Evolutionary conservation across 768 basidiomycete genomes (phyloP).

Genomic region (Tremella yokohamensis): DNA sequence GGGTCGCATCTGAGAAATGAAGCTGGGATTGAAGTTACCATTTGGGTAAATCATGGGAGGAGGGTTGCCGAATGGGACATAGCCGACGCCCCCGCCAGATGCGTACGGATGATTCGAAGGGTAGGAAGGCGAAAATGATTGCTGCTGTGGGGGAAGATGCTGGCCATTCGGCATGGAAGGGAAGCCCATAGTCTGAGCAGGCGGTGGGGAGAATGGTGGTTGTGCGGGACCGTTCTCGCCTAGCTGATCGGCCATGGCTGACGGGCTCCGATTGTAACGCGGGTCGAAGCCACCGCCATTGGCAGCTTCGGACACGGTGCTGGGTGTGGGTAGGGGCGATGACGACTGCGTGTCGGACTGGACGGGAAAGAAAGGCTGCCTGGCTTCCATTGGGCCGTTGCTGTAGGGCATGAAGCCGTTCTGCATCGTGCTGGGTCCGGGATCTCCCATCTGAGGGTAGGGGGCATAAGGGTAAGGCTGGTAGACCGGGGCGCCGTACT

Average conservation of each 20-base stretch:
- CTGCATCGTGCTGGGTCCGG: slow-evolving; percentile 42
- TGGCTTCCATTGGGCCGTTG: background rate
- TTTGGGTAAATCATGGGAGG: background rate
- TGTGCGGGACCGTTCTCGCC: background rate
- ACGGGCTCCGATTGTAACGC: background rate
- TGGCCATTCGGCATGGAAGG: slow-evolving; percentile 8
- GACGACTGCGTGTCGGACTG: background rate
- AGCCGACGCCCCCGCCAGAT: slow-evolving; percentile 31
- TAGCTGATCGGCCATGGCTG: too few relatives aligned
- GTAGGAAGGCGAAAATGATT: slow-evolving; percentile 17
- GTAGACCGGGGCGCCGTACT: background rate
- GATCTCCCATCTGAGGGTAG: slow-evolving; percentile 37
- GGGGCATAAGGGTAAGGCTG: slow-evolving; percentile 10
- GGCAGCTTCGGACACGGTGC: background rate
- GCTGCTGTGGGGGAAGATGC: background rate
- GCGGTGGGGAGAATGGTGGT: background rate
- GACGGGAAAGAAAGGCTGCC: slow-evolving; percentile 1
- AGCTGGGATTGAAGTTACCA: background rate
- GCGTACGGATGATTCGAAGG: slow-evolving; percentile 39
- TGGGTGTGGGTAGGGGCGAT: background rate
- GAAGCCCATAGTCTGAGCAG: background rate
- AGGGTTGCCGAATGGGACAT: slow-evolving; percentile 20
- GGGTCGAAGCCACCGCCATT: background rate
- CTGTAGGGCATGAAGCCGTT: slow-evolving; percentile 22
- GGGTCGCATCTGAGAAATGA: background rate